Conservation (phyloP, 257 asterid genomes). For the Rehmannia glutinosa region DNA sequence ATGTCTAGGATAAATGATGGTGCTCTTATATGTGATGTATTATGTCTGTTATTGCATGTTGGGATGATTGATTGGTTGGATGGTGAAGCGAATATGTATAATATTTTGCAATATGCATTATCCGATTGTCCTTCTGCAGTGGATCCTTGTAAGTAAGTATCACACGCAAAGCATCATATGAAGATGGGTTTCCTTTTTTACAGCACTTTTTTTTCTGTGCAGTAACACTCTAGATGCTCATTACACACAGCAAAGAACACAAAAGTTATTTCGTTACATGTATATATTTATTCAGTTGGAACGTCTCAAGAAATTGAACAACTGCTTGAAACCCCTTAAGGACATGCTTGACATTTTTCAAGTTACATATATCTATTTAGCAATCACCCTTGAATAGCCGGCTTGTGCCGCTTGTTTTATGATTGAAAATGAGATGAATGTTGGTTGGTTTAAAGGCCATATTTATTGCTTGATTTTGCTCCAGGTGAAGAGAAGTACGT, state of each 20-base stretch:
- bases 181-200: too few relatives aligned
- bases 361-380: neutral
- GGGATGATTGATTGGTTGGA: neutral
- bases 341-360: neutral
- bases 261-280: too few relatives aligned
- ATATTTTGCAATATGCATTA: neutral
- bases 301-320: too few relatives aligned
- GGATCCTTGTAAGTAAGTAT: too few relatives aligned
- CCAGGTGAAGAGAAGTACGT: slow-evolving; percentile 45
- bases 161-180: too few relatives aligned
- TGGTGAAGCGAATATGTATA: neutral
- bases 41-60: neutral
- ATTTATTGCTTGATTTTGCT: slow-evolving; percentile 30
- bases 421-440: neutral
- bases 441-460: slow-evolving; percentile 12
- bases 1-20: neutral
- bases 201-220: neutral
- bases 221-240: too few relatives aligned
- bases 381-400: too few relatives aligned
- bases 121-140: neutral
- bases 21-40: neutral
- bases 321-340: too few relatives aligned
- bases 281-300: too few relatives aligned
- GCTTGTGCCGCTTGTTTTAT: neutral
- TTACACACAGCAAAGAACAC: too few relatives aligned